Evolutionary conservation across 1,284 basidiomycete genomes (phyloP), one percentile per base, ranked within the genome.

Genomic region (Ceratobasidium sp.): DNA sequence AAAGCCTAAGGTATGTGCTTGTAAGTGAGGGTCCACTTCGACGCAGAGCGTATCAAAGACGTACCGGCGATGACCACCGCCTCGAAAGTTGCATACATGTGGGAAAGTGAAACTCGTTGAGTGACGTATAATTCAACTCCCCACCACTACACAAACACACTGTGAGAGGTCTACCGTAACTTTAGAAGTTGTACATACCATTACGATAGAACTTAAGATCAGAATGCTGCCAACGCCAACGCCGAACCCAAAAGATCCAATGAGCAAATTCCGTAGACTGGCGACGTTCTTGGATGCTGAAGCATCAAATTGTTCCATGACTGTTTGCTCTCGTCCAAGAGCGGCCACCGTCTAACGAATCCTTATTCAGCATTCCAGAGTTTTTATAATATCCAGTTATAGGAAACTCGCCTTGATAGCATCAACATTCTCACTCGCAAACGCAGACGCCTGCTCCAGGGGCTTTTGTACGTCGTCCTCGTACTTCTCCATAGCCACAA

Each of bases 391-490:
- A 44, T 40, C 18, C 26, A 39, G 20, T 2, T 15, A 20, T 12
- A 20, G 12, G 5, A 6, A 13, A 51, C 49, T 51, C 40, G 79
- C 81, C 70, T 80, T 80, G 61, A 87, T 85, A 5, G 84, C 84
- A 69, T 86, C 86, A 33, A 86, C 84, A 15, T 85, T 81, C 73
- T 87, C 86, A n/a, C 83, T 81, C 13, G 87, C 83, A 75, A 84
- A 86, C 0, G 83, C 79, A 5, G 83, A 81, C 0, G 83, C 83
- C 15, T 80, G 79, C 42, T 83, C 81, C 3, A 83, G 79, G 4
- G 73, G 73, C 33, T 67, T 68, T 42, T 77, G 73, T 13, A 77
- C 63, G 13, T 83, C 82, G 58, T 83, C 80, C 72, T 85, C 82
- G 26, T 83, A 81, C 26, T 81, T 79, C 58, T 86, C 85, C 23